A percentile compares a stretch with the other conserved stretches of the same genome.
These are phyloP conservation scores for Pestalotiopsis sp. DNA, from an alignment of 2,329 filamentous ascomycete species.

Conservation along the genomic window DNA sequence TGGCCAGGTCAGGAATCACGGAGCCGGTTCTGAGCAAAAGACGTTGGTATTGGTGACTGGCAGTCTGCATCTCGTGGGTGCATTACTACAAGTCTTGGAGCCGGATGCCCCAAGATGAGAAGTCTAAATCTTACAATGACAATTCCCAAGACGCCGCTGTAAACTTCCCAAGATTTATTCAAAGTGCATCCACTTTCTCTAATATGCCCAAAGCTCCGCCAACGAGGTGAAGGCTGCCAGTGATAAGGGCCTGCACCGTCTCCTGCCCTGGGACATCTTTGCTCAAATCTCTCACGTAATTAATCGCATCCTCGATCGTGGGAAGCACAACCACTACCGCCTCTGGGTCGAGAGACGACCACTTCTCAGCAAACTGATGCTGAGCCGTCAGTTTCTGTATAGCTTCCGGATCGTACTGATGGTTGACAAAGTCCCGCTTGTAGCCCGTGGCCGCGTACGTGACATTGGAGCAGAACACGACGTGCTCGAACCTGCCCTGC, in stretches of 20 bases:
- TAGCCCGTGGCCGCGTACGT: constrained; percentile 52
- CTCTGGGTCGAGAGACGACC: constrained; percentile 46
- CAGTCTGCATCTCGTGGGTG: constrained; percentile 82
- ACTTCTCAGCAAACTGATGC: constrained; percentile 52
- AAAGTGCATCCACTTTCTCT: constrained; percentile 46
- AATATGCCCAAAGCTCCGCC: constrained; percentile 53
- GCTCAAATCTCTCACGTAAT: constrained; percentile 40
- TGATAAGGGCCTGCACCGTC: constrained; percentile 51
- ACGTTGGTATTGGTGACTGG: constrained; percentile 72
- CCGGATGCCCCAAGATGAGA: constrained; percentile 29
- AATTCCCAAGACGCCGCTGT: neutral
- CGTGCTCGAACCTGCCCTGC: constrained; percentile 62
- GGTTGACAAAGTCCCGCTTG: constrained; percentile 59
- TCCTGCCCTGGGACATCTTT: constrained; percentile 25
- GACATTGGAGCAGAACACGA: constrained; percentile 81
- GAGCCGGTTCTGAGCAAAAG: constrained; percentile 33
- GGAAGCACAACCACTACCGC: constrained; percentile 48
- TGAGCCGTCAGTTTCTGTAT: constrained; percentile 54
- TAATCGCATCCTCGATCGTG: constrained; percentile 57
- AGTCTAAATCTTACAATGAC: neutral
- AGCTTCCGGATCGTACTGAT: constrained; percentile 50
- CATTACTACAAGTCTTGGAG: constrained; percentile 71
- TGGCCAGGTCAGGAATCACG: constrained; percentile 48
- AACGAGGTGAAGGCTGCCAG: constrained; percentile 64
- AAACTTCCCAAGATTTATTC: constrained; percentile 8